Evolutionary conservation across 495 filamentous ascomycete genomes (phyloP), one percentile per base, ranked within the genome.

Genomic region (Astrothelium subdiscretum): DNA sequence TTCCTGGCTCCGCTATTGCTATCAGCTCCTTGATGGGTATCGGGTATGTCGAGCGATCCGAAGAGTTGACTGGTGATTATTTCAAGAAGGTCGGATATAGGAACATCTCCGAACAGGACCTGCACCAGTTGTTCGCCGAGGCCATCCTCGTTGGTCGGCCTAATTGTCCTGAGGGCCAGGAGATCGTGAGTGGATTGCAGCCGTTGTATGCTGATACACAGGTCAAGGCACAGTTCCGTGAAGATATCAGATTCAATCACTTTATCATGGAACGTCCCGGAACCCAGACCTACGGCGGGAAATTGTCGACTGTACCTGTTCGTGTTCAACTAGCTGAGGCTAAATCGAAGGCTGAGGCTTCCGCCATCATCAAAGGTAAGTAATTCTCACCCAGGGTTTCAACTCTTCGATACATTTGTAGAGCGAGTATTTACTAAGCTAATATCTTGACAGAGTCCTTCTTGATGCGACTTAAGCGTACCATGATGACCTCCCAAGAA

Each of bases 91-190:
- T 38, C 5, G 32, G 32, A 38, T 38, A 38, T 13, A 5, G 32
- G 5, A 38, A 38, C 32, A 38, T 38, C 18, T 61, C 59, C 4
- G 59, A 61, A 48, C 32, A 20, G 4, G 59, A 61, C 40, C 6
- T 61, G 3, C 40, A 61, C 52, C 59, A 61, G 20, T 8, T 61
- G 59, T 61, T 61, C 27, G 59, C 43, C 4, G 59, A 61, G 27
- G 59, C 59, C n/a, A 61, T 61, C 15, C 13, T 61, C 13, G 40
- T 20, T 20, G 59, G 59, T n/a, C 59, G 20, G 18, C 59, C 59
- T 5, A 29, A 20, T 12, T 51, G 15, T 12, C 13, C 31, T 12
- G 57, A n/a, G 22, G 35, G 31, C 35, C 24, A 26, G 11, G 57
- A 59, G 22, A 13, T 59, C 11, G 22, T 26, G 3, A 32, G 10